A percentile compares a stretch with the other conserved stretches of the same genome.
These are phyloP conservation scores for Claviceps humidiphila DNA, from an alignment of 2,329 filamentous ascomycete genomes.

Conservation along the genomic window DNA sequence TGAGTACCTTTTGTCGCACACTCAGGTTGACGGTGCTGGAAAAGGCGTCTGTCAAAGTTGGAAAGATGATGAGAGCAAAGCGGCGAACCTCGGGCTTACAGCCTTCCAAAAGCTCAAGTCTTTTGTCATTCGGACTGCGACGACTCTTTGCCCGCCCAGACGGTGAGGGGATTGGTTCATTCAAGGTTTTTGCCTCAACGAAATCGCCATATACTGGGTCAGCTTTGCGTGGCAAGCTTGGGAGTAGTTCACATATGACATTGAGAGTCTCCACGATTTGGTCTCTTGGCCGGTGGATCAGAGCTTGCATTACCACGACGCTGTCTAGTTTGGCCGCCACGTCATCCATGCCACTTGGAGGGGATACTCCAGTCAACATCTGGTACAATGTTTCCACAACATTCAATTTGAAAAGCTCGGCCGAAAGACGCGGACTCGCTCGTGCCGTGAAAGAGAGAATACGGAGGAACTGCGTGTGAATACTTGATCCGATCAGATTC, in stretches of 20 bases:
- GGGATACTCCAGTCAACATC: slow-evolving; percentile 89
- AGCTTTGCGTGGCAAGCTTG: slow-evolving; percentile 49
- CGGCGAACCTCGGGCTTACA: slow-evolving; percentile 80
- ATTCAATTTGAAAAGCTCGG: slow-evolving; percentile 88
- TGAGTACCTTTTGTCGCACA: slow-evolving; percentile 88
- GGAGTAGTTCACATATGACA: slow-evolving; percentile 88
- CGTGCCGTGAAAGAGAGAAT: slow-evolving; percentile 83
- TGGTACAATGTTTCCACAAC: slow-evolving; percentile 96
- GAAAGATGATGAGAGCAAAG: slow-evolving; percentile 85
- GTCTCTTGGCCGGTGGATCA: slow-evolving; percentile 89
- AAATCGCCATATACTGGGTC: slow-evolving; percentile 30
- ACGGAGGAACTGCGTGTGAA: slow-evolving; percentile 91
- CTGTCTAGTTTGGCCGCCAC: slow-evolving; percentile 82
- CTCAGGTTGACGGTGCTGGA: slow-evolving; percentile 94
- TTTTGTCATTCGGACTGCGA: slow-evolving; percentile 57
- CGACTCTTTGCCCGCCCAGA: slow-evolving; percentile 17
- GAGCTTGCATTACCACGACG: slow-evolving; percentile 94
- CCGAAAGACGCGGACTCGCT: slow-evolving; percentile 74
- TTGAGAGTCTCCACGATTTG: slow-evolving; percentile 96
- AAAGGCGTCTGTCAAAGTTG: slow-evolving; percentile 90
- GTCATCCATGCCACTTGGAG: slow-evolving; percentile 65
- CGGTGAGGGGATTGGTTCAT: slow-evolving; percentile 28
- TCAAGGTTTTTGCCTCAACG: slow-evolving; percentile 25
- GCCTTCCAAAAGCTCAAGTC: slow-evolving; percentile 65
- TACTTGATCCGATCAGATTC: slow-evolving; percentile 84